These are phyloP conservation scores for Mycena floridula DNA, from an alignment of 768 basidiomycete species.

Conservation along the genomic window DNA sequence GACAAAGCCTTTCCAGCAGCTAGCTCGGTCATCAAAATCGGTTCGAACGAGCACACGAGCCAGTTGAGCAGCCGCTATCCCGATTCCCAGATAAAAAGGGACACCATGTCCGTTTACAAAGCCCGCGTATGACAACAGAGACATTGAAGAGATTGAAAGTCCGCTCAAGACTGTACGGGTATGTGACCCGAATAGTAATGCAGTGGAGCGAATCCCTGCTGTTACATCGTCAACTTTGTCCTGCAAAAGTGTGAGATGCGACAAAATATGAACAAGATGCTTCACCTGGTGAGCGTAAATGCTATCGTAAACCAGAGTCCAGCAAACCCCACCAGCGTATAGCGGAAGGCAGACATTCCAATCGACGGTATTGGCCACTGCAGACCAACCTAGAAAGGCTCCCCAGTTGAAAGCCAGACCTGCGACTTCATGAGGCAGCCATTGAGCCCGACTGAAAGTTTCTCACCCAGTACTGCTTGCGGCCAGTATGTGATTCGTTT, in stretches of 20 bases:
- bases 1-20: slow-evolving; percentile 89
- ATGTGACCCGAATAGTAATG: slow-evolving; percentile 77
- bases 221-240: slow-evolving; percentile 89
- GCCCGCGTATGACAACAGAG: slow-evolving; percentile 73
- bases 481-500: slow-evolving; percentile 97
- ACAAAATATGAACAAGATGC: background rate
- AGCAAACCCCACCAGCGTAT: slow-evolving; percentile 84
- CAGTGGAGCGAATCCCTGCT: slow-evolving; percentile 90
- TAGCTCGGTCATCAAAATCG: slow-evolving; percentile 66
- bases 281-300: slow-evolving; percentile 94
- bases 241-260: slow-evolving; percentile 28
- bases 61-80: slow-evolving; percentile 70
- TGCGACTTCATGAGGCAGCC: slow-evolving; percentile 20
- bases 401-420: slow-evolving; percentile 99
- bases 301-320: slow-evolving; percentile 96
- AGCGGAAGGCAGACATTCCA: slow-evolving; percentile 84
- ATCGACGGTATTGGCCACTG: slow-evolving; percentile 73
- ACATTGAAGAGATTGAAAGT: slow-evolving; percentile 69
- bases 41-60: slow-evolving; percentile 69
- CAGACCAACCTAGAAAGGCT: slow-evolving; percentile 92
- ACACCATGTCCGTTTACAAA: slow-evolving; percentile 70
- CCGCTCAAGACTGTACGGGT: slow-evolving; percentile 71
- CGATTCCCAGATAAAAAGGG: slow-evolving; percentile 75
- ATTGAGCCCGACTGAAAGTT: no score
- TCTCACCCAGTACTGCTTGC: slow-evolving; percentile 85